phyloP scores from a whole-genome alignment of 768 basidiomycete genomes.

The Clavaria fumosa region DNA sequence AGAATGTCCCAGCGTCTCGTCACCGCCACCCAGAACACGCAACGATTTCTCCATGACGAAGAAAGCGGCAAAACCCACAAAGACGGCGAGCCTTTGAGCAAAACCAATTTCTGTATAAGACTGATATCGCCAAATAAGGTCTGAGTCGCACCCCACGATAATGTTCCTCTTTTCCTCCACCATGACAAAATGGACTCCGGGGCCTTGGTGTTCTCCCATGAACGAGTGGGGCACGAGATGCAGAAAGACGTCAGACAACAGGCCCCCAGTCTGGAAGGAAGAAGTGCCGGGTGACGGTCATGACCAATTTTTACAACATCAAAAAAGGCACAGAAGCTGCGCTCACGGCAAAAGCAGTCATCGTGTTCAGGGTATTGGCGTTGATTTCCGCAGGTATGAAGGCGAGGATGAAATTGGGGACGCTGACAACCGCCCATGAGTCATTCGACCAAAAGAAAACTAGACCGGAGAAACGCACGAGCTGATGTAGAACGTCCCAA shows the following conservation, averaged over 20 bases:
- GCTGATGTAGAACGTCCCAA: conserved; percentile 93
- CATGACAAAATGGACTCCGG: conserved; percentile 61
- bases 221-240: conserved; percentile 87
- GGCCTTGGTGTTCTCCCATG: conserved; percentile 71
- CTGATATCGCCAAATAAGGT: not conserved
- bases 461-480: conserved; percentile 42
- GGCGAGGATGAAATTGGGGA: conserved; percentile 89
- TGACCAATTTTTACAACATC: too few relatives aligned
- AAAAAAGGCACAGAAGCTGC: conserved; percentile 7
- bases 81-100: conserved; percentile 50
- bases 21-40: conserved; percentile 54
- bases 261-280: conserved; percentile 56
- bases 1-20: conserved; percentile 37
- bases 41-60: conserved; percentile 90
- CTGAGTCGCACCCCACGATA: conserved; percentile 53
- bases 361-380: conserved; percentile 73
- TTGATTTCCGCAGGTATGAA: conserved; percentile 86
- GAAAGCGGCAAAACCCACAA: conserved; percentile 77
- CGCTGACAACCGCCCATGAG: conserved; percentile 28
- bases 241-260: conserved; percentile 85
- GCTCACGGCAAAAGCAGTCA: conserved; percentile 85
- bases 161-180: conserved; percentile 89
- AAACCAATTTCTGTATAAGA: not conserved
- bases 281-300: conserved; percentile 10
- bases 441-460: conserved; percentile 6